These are phyloP conservation scores for Neopestalotiopsis rosae DNA, from an alignment of 2,329 filamentous ascomycete species.

Conservation along the genomic window DNA sequence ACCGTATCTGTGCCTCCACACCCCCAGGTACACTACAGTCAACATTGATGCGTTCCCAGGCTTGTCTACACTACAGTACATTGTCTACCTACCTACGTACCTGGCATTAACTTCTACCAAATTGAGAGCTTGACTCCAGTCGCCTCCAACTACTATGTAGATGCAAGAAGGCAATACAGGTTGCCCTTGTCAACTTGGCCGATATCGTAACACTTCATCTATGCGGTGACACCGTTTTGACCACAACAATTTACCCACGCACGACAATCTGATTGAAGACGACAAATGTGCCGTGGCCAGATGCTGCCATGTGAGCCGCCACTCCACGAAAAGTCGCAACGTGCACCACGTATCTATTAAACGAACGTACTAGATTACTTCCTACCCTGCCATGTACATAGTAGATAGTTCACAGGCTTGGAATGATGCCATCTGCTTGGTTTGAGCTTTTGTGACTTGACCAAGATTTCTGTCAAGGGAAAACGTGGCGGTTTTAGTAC, in stretches of 20 bases:
- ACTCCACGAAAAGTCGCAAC: background rate
- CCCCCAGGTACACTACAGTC: background rate
- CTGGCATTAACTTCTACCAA: background rate
- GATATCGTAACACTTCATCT: background rate
- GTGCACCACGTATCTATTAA: background rate
- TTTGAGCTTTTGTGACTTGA: background rate
- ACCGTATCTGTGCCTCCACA: constrained; percentile 4
- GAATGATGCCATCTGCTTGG: background rate
- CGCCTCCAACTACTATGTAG: background rate
- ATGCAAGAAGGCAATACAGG: constrained; percentile 7
- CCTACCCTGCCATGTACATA: no score
- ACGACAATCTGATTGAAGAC: background rate
- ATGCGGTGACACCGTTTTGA: constrained; percentile 8
- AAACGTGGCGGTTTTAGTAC: background rate
- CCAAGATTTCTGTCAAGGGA: background rate
- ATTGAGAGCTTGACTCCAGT: background rate
- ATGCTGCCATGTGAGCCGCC: constrained; percentile 1
- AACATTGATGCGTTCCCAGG: background rate
- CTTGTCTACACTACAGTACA: background rate
- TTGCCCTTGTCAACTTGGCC: background rate
- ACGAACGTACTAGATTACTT: background rate
- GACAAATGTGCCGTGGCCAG: background rate
- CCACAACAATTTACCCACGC: background rate
- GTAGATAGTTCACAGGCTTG: no score
- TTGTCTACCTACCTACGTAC: background rate